Evolutionary conservation across 1,284 basidiomycete genomes (phyloP).

Genomic region (Trichosporon ovoides): DNA sequence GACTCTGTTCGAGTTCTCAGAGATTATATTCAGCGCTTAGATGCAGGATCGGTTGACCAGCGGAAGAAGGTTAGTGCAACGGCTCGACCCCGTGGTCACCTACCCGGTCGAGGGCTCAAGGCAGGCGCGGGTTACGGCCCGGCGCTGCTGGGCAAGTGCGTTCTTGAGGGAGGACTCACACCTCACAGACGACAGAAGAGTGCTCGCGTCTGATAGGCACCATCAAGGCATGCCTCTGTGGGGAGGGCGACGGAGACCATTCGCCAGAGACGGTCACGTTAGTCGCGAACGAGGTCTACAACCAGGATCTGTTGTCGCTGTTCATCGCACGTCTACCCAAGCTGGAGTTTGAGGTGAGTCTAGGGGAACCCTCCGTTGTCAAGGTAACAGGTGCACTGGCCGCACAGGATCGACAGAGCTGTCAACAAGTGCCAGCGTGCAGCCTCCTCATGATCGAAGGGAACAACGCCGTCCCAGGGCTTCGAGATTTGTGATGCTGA

Average conservation of each 20-base stretch:
- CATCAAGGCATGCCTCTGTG: constrained; percentile 31
- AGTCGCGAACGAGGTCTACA: constrained; percentile 92
- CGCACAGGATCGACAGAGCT: background rate
- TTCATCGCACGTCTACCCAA: constrained; percentile 75
- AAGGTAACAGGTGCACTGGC: background rate
- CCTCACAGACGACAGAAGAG: constrained; percentile 23
- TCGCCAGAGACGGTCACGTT: constrained; percentile 82
- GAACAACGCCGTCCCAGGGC: background rate
- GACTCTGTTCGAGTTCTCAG: constrained; percentile 74
- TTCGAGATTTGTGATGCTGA: background rate
- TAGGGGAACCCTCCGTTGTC: background rate
- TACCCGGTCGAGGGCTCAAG: too few species aligned
- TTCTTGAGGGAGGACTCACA: background rate
- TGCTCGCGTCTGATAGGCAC: constrained; percentile 33
- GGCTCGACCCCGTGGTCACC: background rate
- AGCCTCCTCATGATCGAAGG: too few species aligned
- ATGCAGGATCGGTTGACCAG: constrained; percentile 63
- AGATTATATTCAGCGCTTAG: constrained; percentile 72
- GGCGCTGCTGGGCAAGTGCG: background rate
- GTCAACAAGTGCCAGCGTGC: too few species aligned
- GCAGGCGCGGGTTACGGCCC: background rate
- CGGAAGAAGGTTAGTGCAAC: constrained; percentile 63
- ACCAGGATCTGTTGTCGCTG: constrained; percentile 74
- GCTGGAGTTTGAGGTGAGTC: constrained; percentile 89
- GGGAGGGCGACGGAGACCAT: constrained; percentile 38